A percentile compares a stretch with the other conserved stretches of the same genome.
Conservation (phyloP, 768 basidiomycete genomes). For the Scleroderma citrinum region DNA sequence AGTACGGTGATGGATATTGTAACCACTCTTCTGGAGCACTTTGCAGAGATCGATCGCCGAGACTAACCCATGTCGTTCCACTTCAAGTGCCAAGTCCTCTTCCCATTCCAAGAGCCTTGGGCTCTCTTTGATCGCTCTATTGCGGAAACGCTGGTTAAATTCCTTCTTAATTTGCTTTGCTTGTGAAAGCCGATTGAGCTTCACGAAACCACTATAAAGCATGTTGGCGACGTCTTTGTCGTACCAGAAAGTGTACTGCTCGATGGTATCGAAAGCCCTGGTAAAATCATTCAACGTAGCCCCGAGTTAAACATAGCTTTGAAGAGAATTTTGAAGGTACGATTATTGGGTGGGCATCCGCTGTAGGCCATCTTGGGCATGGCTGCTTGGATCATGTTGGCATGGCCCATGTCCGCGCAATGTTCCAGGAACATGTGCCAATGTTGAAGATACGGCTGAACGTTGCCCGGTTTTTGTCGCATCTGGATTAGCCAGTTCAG, state of each 20-base stretch:
- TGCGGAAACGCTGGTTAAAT: slow-evolving; percentile 32
- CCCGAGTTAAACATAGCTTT: slow-evolving; percentile 33
- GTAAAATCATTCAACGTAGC: slow-evolving; percentile 30
- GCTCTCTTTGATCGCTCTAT: slow-evolving; percentile 21
- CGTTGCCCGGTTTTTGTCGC: slow-evolving; percentile 41
- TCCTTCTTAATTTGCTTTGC: slow-evolving; percentile 35
- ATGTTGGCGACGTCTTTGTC: slow-evolving; percentile 36
- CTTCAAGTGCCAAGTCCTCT: slow-evolving; percentile 24
- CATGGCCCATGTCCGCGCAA: slow-evolving; percentile 26
- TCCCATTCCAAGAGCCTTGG: slow-evolving; percentile 26
- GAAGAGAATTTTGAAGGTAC: slow-evolving; percentile 47
- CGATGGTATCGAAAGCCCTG: slow-evolving; percentile 43
- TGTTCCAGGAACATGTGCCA: slow-evolving; percentile 49
- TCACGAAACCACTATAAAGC: slow-evolving; percentile 40
- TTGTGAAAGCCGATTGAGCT: slow-evolving; percentile 29
- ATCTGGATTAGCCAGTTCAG: slow-evolving; percentile 50
- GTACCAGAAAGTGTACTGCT: slow-evolving; percentile 36
- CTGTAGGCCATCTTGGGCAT: slow-evolving; percentile 34
- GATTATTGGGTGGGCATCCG: slow-evolving; percentile 37
- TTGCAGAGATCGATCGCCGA: slow-evolving; percentile 33
- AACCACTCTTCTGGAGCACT: slow-evolving; percentile 25
- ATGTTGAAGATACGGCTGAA: slow-evolving; percentile 44
- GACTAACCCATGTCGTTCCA: slow-evolving; percentile 28
- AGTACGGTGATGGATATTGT: slow-evolving; percentile 27
- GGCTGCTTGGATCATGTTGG: slow-evolving; percentile 20